These are phyloP conservation scores for Coemansia furcata DNA, from an alignment of 192 early-diverging fungal genomes.

Conservation along the genomic window DNA sequence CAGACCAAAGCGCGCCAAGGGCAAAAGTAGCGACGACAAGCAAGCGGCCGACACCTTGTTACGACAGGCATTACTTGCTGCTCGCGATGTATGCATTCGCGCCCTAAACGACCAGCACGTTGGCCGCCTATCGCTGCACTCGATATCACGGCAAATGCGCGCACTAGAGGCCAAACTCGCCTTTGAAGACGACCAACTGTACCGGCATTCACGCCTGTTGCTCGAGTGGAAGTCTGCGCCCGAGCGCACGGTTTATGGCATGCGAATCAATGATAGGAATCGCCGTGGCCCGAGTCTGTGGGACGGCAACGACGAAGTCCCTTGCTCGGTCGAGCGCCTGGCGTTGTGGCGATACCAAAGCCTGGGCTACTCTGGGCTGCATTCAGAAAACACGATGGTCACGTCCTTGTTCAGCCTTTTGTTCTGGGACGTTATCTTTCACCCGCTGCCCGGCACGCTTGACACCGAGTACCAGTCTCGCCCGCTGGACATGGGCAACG, in stretches of 20 bases:
- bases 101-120: slow-evolving; percentile 60
- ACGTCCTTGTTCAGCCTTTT: slow-evolving; percentile 63
- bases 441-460: slow-evolving; percentile 60
- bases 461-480: slow-evolving; percentile 68
- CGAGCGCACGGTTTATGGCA: slow-evolving; percentile 47
- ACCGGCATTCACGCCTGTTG: slow-evolving; percentile 21
- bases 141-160: slow-evolving; percentile 38
- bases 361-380: slow-evolving; percentile 62
- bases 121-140: slow-evolving; percentile 46
- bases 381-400: slow-evolving; percentile 63
- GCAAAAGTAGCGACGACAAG: slow-evolving; percentile 18
- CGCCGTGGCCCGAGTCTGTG: slow-evolving; percentile 53
- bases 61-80: slow-evolving; percentile 2
- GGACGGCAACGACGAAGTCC: slow-evolving; percentile 43
- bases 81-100: slow-evolving; percentile 53
- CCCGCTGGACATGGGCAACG: slow-evolving; percentile 65
- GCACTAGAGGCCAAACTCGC: slow-evolving; percentile 36
- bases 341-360: slow-evolving; percentile 62
- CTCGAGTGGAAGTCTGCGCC: slow-evolving; percentile 51
- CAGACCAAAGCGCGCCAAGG: slow-evolving; percentile 25
- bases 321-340: slow-evolving; percentile 63
- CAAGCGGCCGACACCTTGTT: slow-evolving; percentile 5
- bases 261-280: slow-evolving; percentile 24
- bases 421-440: slow-evolving; percentile 72
- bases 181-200: slow-evolving; percentile 2